phyloP scores from a whole-genome alignment of 2,329 filamentous ascomycete genomes.

The Taxawa tesnikishii region DNA sequence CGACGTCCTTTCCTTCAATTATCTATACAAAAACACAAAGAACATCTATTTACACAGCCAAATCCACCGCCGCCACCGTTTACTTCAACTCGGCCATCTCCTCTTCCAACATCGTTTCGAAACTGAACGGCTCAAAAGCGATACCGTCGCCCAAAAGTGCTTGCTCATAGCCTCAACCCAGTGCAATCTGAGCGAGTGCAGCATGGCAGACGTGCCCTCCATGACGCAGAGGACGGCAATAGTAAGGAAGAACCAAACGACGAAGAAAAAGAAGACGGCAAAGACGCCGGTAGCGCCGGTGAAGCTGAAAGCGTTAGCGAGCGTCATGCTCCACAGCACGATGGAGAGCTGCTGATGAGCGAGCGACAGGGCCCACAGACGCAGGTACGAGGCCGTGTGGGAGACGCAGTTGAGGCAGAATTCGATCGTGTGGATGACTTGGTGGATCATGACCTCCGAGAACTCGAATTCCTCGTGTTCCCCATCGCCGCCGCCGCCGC shows the following conservation, averaged over 20 bases:
- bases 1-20: too few relatives aligned
- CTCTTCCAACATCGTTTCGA: constrained; percentile 73
- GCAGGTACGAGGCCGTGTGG: constrained; percentile 95
- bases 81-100: constrained; percentile 36
- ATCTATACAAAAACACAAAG: too few relatives aligned
- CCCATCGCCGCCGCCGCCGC: constrained; percentile 54
- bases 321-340: constrained; percentile 93
- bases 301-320: constrained; percentile 60
- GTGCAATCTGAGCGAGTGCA: constrained; percentile 80
- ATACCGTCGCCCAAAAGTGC: constrained; percentile 79
- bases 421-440: constrained; percentile 97
- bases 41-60: too few relatives aligned
- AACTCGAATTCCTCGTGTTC: constrained; percentile 98
- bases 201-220: constrained; percentile 93
- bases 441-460: constrained; percentile 94
- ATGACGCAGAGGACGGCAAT: constrained; percentile 76
- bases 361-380: constrained; percentile 93
- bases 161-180: constrained; percentile 99
- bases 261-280: constrained; percentile 72
- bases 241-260: constrained; percentile 79
- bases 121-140: constrained; percentile 81
- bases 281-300: constrained; percentile 59
- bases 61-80: too few relatives aligned
- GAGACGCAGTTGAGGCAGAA: constrained; percentile 99
- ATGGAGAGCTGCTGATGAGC: constrained; percentile 96